A percentile compares a stretch with the other conserved stretches of the same genome.
Conservation (phyloP, 2,329 filamentous ascomycete genomes). For the Alternaria sp. region DNA sequence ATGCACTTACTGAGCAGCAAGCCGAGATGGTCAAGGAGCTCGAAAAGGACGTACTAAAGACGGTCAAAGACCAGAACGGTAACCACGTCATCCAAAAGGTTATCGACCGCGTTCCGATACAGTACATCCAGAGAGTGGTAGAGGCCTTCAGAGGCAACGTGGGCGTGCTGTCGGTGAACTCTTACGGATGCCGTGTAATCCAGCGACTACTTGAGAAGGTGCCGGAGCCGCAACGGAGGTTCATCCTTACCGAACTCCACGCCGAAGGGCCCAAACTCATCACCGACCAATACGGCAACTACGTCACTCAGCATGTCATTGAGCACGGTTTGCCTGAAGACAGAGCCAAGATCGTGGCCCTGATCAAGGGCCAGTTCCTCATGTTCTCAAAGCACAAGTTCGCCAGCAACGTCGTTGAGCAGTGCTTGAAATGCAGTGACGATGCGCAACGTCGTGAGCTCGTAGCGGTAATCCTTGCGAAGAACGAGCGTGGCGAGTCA, state of each 20-base stretch:
- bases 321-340: conserved; percentile 77
- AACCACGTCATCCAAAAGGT: conserved; percentile 98
- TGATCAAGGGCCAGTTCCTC: conserved; percentile 76
- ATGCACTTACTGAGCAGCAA: conserved; percentile 92
- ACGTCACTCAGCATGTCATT: conserved; percentile 93
- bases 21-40: conserved; percentile 83
- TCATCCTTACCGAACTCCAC: conserved; percentile 81
- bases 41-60: conserved; percentile 75
- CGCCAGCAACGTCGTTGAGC: conserved; percentile 96
- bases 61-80: conserved; percentile 87
- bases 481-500: conserved; percentile 70
- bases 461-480: conserved; percentile 57
- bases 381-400: conserved; percentile 91
- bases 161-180: conserved; percentile 75
- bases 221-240: conserved; percentile 72
- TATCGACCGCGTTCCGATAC: conserved; percentile 78
- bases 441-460: conserved; percentile 75
- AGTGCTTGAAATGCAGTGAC: conserved; percentile 79
- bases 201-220: conserved; percentile 90
- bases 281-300: conserved; percentile 91
- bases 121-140: conserved; percentile 86
- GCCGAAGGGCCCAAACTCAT: conserved; percentile 75
- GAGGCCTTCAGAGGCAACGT: conserved; percentile 80
- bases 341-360: conserved; percentile 72
- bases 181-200: conserved; percentile 90